Conservation (phyloP, 83 land plant genomes). For the Larix sibirica region DNA sequence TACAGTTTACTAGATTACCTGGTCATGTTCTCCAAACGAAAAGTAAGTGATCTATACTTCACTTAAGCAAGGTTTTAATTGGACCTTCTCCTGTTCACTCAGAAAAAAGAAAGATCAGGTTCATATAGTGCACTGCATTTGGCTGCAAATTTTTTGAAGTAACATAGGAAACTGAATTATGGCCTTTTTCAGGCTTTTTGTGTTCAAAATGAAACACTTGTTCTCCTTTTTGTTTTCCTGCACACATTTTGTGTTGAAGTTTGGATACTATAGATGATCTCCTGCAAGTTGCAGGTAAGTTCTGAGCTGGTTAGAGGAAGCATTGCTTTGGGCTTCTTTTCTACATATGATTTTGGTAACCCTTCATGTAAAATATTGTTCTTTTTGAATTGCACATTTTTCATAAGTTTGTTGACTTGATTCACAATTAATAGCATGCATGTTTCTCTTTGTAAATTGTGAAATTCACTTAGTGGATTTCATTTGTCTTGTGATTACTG, state of each 20-base stretch:
- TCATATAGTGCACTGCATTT: no score
- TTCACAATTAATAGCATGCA: not conserved
- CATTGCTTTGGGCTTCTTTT: not conserved
- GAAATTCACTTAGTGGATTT: not conserved
- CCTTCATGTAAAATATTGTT: not conserved
- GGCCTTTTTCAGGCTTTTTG: not conserved
- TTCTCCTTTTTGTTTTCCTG: not conserved
- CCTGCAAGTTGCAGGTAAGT: not conserved
- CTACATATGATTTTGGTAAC: not conserved
- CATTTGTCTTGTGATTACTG: not conserved
- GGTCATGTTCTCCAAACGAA: conserved; percentile 24
- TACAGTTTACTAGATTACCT: not conserved
- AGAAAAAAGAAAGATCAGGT: not conserved
- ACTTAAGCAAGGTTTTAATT: not conserved
- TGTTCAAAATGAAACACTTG: not conserved
- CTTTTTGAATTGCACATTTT: not conserved
- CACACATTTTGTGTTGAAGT: not conserved
- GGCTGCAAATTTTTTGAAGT: no score
- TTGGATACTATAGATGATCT: not conserved
- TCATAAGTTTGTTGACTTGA: not conserved
- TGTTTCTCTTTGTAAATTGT: not conserved
- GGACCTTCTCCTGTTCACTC: not conserved
- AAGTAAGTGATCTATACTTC: conserved; percentile 49
- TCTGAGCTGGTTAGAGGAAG: not conserved
- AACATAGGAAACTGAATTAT: not conserved